Evolutionary conservation across 164 flowering plant genomes (phyloP), one percentile per base, ranked within the genome.

Genomic region (Piper longum): DNA sequence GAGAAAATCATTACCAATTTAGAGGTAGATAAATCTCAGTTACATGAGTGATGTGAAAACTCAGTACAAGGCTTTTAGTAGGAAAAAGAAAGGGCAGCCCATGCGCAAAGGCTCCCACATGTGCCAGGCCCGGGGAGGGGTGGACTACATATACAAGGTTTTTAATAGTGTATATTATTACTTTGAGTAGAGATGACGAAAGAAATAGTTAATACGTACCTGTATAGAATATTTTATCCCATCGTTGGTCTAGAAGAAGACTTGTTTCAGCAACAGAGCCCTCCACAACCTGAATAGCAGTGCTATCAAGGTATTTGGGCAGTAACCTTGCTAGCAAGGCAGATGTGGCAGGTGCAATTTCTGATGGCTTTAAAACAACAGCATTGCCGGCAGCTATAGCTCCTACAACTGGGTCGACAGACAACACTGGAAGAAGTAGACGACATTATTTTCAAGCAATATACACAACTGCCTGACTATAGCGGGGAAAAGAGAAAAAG

Each of bases 141-240:
- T 9, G 12, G 9, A 48, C 14, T 5, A 48, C 52, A 48, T 2
- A 12, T 48, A 48, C 14, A 48, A 48, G 14, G 14, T 48, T 44
- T 48, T 14, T 2, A 9, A 48, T 9, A 8, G 52, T 2, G 14
- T 9, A 48, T 9, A 9, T 3, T 48, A 48, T 48, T 5, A 5
- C 52, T 48, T 48, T 48, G 14, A 9, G 52, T 9, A 48, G 1
- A 48, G 3, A 48, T 48, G 14, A 9, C 11, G 3, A 5, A 2
- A 9, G 52, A 5, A 48, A 9, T 48, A 14, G 14, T 6, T 48
- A 48, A 12, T 5, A 48, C 52, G 55, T 57, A 83, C 98, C 96
- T 81, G 98, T 92, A 74, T 85, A 89, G 59, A 82, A 80, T 71
- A 92, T 92, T 75, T 92, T 92, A 70, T 92, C 98, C 96, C 96